phyloP scores from a whole-genome alignment of 2,329 filamentous ascomycete genomes.

The Herpomyces periplanetae region DNA sequence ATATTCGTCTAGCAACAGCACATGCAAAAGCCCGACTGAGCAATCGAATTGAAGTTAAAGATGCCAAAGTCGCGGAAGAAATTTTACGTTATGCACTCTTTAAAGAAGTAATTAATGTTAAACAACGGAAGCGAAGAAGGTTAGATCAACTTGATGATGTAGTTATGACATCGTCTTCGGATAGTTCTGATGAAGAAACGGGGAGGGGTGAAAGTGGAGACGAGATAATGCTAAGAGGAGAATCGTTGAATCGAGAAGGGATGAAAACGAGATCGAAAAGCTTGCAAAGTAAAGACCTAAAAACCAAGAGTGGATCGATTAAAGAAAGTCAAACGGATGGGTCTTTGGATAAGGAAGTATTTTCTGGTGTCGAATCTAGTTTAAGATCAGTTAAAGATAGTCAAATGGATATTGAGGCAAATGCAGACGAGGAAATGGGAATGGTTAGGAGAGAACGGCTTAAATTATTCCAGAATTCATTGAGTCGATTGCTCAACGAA shows the following conservation, averaged over 20 bases:
- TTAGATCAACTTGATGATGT: constrained; percentile 20
- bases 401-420: constrained; percentile 6
- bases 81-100: constrained; percentile 83
- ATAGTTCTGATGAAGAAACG: constrained; percentile 15
- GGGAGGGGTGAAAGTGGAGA: constrained; percentile 16
- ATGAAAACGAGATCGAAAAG: constrained; percentile 2
- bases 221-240: constrained; percentile 7
- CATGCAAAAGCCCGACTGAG: constrained; percentile 76
- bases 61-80: constrained; percentile 49
- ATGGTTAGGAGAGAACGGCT: constrained; percentile 14
- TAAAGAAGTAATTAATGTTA: constrained; percentile 51
- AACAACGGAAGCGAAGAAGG: constrained; percentile 47
- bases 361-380: constrained; percentile 5
- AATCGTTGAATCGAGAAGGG: constrained; percentile 4
- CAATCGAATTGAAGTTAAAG: constrained; percentile 49
- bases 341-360: constrained; percentile 7
- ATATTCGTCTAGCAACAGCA: constrained; percentile 87
- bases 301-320: background rate
- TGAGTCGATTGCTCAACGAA: constrained; percentile 48
- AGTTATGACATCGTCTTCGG: constrained; percentile 14
- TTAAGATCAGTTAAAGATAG: constrained; percentile 3
- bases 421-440: constrained; percentile 6
- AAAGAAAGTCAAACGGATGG: constrained; percentile 3
- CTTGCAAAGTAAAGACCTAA: background rate
- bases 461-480: constrained; percentile 29